Percentiles rank a stretch among this genome's conserved stretches.
phyloP scores from a whole-genome alignment of 495 filamentous ascomycete species.

The Xylaria intraflava region DNA sequence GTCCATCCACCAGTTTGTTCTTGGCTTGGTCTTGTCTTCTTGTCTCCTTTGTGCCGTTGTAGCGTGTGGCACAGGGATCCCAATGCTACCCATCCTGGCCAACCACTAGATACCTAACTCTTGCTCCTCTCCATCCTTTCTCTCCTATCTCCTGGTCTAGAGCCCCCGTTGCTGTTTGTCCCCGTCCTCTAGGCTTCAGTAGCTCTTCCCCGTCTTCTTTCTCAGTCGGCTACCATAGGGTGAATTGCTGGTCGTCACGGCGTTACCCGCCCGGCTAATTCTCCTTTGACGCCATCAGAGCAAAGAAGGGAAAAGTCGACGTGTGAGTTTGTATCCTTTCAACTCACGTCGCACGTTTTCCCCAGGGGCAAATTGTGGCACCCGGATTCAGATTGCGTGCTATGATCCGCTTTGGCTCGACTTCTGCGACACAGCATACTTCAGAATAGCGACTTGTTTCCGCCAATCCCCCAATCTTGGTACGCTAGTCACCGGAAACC shows the following conservation, averaged over 20 bases:
- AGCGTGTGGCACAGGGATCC: conserved; percentile 4
- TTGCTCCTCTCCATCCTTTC: background rate
- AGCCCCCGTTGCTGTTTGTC: background rate
- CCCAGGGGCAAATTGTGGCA: background rate
- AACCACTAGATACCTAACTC: too few relatives aligned
- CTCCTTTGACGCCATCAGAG: background rate
- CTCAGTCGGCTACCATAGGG: background rate
- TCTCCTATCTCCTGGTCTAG: background rate
- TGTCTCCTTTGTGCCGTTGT: background rate
- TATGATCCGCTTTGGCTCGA: conserved; percentile 9
- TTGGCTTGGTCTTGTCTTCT: conserved; percentile 4
- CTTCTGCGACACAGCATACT: conserved; percentile 13
- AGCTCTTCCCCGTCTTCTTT: background rate
- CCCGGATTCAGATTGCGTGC: background rate
- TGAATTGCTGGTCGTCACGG: background rate
- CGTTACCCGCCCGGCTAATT: background rate
- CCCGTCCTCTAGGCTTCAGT: background rate
- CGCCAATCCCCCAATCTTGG: background rate
- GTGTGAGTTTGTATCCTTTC: background rate
- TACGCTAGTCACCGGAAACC: background rate
- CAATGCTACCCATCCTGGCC: conserved; percentile 3
- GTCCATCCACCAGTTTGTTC: conserved; percentile 1
- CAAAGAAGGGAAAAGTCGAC: conserved; percentile 1
- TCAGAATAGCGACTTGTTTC: conserved; percentile 7
- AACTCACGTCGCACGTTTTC: background rate